Evolutionary conservation across 2,329 filamentous ascomycete species (phyloP), one percentile per base, ranked within the genome.

Genomic region (Venturiaceae sp.): DNA sequence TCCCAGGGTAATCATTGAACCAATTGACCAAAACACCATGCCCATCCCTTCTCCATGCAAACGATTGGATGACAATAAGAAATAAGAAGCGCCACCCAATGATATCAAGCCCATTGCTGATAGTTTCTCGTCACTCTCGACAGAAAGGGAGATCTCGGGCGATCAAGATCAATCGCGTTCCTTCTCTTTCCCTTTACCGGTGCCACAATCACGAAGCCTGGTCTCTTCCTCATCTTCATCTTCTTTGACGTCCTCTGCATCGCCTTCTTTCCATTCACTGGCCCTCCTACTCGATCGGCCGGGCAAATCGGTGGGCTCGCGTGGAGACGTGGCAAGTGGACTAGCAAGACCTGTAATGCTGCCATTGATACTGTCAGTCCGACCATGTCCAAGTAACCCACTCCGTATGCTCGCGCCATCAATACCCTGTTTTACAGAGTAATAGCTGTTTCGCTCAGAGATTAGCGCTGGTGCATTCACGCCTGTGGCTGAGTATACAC

Each of bases 341-440:
- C 60, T 56, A 21, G 54, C 61, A n/a, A 53, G 32, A 14, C 61
- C 62, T 7, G 58, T 57, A 62, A 91, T 85, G 70, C 88, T 92
- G 28, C 88, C 87, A 61, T 79, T 87, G 58, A 92, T 83, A 71
- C 91, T 95, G 69, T 95, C 90, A 54, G 89, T 86, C 62, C 90
- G 81, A 2, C 82, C 83, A 69, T 96, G 92, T 0, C 89, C 88
- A 3, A 89, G 70, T 8, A 58, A 32, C 0, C 88, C 90, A 69
- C 90, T 95, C 57, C 89, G 82, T 32, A 95, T 77, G 67, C 90
- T 95, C 9, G 85, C 84, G 1, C 83, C 88, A 64, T 95, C 90
- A 5, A 77, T 71, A 46, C 73, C 71, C 62, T 77, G 77, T 66
- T 77, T 82, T 60, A 83, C 83, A 30, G 87, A 83, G 67, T 95